Base-by-base conservation (phyloP, 176 grass and related monocot genomes). In the Oryza officinalis region DNA sequence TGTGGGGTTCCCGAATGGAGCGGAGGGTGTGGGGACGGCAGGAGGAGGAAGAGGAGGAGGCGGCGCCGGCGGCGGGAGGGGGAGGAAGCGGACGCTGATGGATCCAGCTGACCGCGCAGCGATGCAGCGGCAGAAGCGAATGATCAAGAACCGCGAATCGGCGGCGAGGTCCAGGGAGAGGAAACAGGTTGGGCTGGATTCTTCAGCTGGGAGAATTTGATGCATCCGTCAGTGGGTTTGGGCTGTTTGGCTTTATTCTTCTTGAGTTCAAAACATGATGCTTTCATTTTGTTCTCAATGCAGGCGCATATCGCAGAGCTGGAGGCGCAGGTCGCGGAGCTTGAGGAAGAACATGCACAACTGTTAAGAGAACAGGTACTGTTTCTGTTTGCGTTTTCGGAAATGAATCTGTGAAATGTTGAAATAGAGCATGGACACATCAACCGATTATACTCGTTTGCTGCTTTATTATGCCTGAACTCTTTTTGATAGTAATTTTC, bases 81-180 rank as follows among this genome's bases (percentile, higher is more conserved):
- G 67, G 13, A 84, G 89, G 79, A 99, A 99, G 83, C 87, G 96
- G 66, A 64, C 78, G 32, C 43, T 83, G 13, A 60, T 89, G 89
- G 96, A 96, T 86, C 93, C 87, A 32, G 70, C 83, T 23, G 96
- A 99, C 85, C 91, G 91, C 63, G 91, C 84, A 4, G 71, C 84
- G 1, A 67, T 93, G 74, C 93, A 99, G 80, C 84, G 93, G 52
- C 91, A 99, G 89, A 99, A 99, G 91, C 90, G 96, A 28, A 99
- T 99, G 96, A 99, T 99, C 61, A 99, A 99, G 89, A 99, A 99
- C 81, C 87, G 96, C 76, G 96, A 99, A 77, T 99, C 96, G 1
- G 93, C 96, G 6, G 96, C 93, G 1, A 90, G 96, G 89, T 99
- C 96, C 59, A 92, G 96, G 90, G 96, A 99, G 81, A 87, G 91